These are phyloP conservation scores for Miamiensis avidus DNA, from an alignment of 169 alveolate genomes.

Conservation along the genomic window DNA sequence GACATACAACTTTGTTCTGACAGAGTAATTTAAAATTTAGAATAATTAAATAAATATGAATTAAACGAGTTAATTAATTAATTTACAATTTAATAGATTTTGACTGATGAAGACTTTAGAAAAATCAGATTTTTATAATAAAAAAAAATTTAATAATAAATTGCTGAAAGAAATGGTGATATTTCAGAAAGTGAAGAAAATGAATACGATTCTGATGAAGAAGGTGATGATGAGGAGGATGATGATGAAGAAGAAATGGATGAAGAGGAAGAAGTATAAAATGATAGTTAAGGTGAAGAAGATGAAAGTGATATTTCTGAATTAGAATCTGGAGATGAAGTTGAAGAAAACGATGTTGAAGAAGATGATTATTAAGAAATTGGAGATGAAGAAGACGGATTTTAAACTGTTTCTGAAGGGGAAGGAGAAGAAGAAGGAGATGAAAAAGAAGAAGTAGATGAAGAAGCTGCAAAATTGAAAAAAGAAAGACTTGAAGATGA, in stretches of 20 bases:
- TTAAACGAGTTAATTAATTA: no score
- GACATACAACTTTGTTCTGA: conserved; percentile 34
- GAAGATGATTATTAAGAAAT: conserved; percentile 6
- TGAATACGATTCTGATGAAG: conserved; percentile 7
- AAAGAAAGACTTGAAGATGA: conserved; percentile 19
- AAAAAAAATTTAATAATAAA: conserved; percentile 28
- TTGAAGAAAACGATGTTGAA: conserved; percentile 29
- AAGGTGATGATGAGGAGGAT: conserved; percentile 19
- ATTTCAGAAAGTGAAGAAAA: background rate
- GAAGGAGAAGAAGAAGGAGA: conserved; percentile 27
- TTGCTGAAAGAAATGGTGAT: conserved; percentile 8
- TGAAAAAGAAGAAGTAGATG: background rate
- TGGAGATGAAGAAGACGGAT: conserved; percentile 6
- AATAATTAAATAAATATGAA: no score
- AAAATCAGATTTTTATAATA: conserved; percentile 34
- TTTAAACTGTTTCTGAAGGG: conserved; percentile 7
- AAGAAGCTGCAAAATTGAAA: conserved; percentile 3
- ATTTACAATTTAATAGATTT: no score
- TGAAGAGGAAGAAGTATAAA: conserved; percentile 3
- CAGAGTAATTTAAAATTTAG: background rate
- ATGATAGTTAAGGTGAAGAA: background rate
- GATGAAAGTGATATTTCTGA: conserved; percentile 14
- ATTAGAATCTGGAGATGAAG: conserved; percentile 4
- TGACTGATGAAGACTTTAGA: conserved; percentile 51
- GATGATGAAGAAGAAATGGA: background rate